These are phyloP conservation scores for Ampelomyces quisqualis DNA, from an alignment of 2,329 filamentous ascomycete genomes.

Conservation along the genomic window DNA sequence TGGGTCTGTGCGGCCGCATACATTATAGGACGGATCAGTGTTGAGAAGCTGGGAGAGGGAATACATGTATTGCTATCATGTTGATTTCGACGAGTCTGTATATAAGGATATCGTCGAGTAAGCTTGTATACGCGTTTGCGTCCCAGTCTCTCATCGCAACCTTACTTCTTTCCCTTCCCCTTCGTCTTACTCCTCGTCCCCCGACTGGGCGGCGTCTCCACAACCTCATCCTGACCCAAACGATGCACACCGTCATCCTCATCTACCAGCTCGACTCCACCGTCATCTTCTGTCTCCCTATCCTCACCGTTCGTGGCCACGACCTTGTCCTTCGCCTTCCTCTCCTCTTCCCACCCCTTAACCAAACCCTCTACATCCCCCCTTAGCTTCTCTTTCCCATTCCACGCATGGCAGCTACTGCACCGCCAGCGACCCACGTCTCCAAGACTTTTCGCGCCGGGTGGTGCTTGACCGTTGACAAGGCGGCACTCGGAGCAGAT, in stretches of 20 bases:
- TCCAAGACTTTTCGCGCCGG: conserved; percentile 72
- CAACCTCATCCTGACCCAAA: neutral
- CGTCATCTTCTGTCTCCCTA: conserved; percentile 29
- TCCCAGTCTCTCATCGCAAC: neutral
- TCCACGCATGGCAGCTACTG: conserved; percentile 76
- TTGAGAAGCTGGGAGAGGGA: neutral
- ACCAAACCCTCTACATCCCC: conserved; percentile 58
- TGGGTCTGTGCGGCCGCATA: no score
- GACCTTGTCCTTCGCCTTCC: conserved; percentile 43
- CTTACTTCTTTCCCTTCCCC: conserved; percentile 1
- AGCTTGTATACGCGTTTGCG: neutral
- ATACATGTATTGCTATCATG: neutral
- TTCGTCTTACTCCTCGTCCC: neutral
- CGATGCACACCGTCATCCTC: neutral
- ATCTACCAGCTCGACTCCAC: conserved; percentile 2
- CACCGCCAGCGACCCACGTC: conserved; percentile 89
- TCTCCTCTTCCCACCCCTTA: conserved; percentile 52
- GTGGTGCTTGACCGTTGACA: conserved; percentile 94
- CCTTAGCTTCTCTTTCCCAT: conserved; percentile 76
- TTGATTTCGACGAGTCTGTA: no score
- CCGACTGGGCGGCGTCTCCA: neutral
- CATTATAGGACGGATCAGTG: neutral
- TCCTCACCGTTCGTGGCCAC: conserved; percentile 14
- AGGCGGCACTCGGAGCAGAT: conserved; percentile 81
- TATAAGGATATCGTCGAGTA: neutral